Percentiles rank a stretch among this genome's conserved stretches.
phyloP scores from a whole-genome alignment of 148 eudicot genomes.

The Heliamphora exappendiculata region DNA sequence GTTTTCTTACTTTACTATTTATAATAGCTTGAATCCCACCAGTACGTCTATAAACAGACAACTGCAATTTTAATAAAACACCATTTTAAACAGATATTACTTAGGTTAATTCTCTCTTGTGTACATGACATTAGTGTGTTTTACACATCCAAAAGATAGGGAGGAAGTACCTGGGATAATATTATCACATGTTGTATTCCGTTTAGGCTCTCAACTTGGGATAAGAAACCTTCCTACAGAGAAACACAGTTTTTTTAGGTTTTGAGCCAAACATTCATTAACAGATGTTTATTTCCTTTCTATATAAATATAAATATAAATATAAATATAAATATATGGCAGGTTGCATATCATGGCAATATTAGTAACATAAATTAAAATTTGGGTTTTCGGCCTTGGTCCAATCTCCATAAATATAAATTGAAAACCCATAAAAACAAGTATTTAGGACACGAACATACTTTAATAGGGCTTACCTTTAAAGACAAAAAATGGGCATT shows the following conservation, averaged over 20 bases:
- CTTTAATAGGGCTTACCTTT: background rate
- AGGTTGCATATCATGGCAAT: too few species aligned
- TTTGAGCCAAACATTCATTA: background rate
- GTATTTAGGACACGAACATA: background rate
- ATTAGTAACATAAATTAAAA: too few species aligned
- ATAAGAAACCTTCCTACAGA: slow-evolving; percentile 72
- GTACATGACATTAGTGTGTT: too few species aligned
- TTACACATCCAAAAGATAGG: slow-evolving; percentile 2
- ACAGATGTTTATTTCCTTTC: background rate
- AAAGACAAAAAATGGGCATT: background rate
- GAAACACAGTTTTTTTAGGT: background rate
- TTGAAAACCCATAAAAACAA: background rate
- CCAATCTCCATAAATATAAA: background rate
- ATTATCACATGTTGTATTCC: slow-evolving; percentile 72
- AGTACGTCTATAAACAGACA: slow-evolving; percentile 75
- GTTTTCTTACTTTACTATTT: slow-evolving; percentile 59
- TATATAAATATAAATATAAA: background rate
- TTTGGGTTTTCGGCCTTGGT: background rate
- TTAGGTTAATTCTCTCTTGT: too few species aligned
- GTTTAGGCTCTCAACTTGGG: slow-evolving; percentile 49
- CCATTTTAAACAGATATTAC: slow-evolving; percentile 21
- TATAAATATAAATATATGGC: too few species aligned
- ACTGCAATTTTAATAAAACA: slow-evolving; percentile 62
- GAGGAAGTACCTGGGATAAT: slow-evolving; percentile 66
- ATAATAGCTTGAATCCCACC: slow-evolving; percentile 75